Evolutionary conservation across 2,329 filamentous ascomycete genomes (phyloP).

Genomic region (Huntiella bhutanensis): DNA sequence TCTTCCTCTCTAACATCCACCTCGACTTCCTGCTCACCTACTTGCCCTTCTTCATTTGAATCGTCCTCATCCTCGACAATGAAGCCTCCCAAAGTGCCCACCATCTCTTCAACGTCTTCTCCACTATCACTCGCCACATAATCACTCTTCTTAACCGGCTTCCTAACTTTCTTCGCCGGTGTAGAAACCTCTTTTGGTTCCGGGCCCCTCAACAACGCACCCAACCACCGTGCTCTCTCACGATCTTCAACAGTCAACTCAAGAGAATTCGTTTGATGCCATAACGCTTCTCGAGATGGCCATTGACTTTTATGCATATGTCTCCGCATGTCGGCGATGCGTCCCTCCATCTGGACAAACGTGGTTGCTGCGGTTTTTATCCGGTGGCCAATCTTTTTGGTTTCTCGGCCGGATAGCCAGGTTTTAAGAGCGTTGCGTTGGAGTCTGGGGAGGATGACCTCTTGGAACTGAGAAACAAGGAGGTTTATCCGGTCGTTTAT

Average conservation of each 20-base stretch:
- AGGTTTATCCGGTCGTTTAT: constrained; percentile 8
- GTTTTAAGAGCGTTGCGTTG: constrained; percentile 7
- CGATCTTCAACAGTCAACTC: constrained; percentile 46
- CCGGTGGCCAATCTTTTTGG: no score
- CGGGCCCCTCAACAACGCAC: constrained; percentile 25
- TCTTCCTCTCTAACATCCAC: no score
- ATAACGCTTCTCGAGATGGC: constrained; percentile 31
- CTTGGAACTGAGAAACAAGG: constrained; percentile 4
- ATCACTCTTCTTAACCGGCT: constrained; percentile 9
- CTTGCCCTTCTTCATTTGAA: no score
- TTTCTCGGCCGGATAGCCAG: constrained; percentile 4
- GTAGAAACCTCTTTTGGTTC: constrained; percentile 13
- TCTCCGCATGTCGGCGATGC: constrained; percentile 19
- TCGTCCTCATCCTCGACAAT: constrained; percentile 23
- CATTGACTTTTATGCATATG: constrained; percentile 36
- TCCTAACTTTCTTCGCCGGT: not conserved
- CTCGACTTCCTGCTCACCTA: no score
- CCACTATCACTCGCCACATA: constrained; percentile 17
- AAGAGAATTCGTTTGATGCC: constrained; percentile 36
- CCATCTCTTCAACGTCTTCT: not conserved
- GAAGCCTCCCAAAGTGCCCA: constrained; percentile 31
- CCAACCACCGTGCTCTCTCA: constrained; percentile 31
- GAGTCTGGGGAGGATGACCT: constrained; percentile 6
- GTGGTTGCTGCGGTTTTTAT: no score
- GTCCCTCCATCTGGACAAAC: no score